Base-by-base conservation (phyloP, 768 basidiomycete species). In the Boletus coccyginus region DNA sequence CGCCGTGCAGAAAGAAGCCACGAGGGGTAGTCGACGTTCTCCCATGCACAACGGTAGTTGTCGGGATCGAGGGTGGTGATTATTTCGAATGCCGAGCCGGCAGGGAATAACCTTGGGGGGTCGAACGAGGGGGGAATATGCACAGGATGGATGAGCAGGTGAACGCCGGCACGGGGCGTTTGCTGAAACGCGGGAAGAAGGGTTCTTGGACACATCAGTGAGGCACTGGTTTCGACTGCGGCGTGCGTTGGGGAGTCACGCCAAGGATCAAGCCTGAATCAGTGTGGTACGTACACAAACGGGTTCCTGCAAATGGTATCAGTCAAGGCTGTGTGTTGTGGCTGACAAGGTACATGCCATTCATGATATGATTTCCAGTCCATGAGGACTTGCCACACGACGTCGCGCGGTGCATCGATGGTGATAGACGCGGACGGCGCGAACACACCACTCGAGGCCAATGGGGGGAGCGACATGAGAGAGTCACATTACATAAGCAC, bases 91-190 rank as follows among this genome's bases (percentile, higher is more conserved):
- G 77, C 71, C 4, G 76, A 75, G 17, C 72, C 61, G 31, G 70
- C 74, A 2, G 76, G 74, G 2, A 71, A 50, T 36, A 72, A 36
- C 13, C 8, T 55, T 0, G 67, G 67, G 31, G 80, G 73, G 41
- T 73, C 75, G 62, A 87, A 74, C 7, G 80, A 81, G 1, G 86
- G 85, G 1, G 85, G 86, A 35, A 88, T 79, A 64, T 87, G 78
- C 42, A 82, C 83, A 13, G 77, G 75, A 14, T 64, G 58, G 45
- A 88, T 79, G 52, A 72, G 50, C 1, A 88, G 61, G 56, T 77
- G 73, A 40, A 74, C 69, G 10, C 85, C 87, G 38, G 73, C 77
- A 3, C 67, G 73, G 3, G 81, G 79, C 1, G 74, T 78, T 61
- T 83, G 84, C 63, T 81, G 78, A 7, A 69, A 59, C n/a, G 59